phyloP scores from a whole-genome alignment of 2,329 filamentous ascomycete species.

The Exutisphaerella laricina region DNA sequence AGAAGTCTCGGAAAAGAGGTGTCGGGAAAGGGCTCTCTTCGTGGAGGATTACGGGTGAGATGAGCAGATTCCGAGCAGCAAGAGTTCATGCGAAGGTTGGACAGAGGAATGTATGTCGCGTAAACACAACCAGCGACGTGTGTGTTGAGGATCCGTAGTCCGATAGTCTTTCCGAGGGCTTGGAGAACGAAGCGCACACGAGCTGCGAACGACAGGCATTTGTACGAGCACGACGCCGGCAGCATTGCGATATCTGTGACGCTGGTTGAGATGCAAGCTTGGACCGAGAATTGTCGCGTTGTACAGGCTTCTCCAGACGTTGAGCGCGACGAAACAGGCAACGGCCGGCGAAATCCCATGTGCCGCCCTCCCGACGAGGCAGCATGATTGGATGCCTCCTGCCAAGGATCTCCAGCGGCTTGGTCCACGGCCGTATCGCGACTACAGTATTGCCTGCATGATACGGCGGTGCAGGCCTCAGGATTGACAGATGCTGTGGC shows the following conservation, averaged over 20 bases:
- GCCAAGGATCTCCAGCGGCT: conserved; percentile 6
- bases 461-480: conserved; percentile 2
- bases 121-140: conserved; percentile 3
- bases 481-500: conserved; percentile 6
- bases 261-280: conserved; percentile 14
- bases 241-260: conserved; percentile 4
- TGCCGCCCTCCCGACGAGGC: conserved; percentile 5
- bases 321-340: conserved; percentile 7
- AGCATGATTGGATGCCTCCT: conserved; percentile 10
- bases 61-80: not conserved
- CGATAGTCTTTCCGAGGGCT: not conserved
- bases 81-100: conserved; percentile 4
- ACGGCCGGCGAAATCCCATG: conserved; percentile 1
- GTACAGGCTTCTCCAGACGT: conserved; percentile 9
- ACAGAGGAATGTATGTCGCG: conserved; percentile 3
- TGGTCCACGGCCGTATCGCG: conserved; percentile 7
- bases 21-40: not conserved
- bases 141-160: not conserved
- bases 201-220: conserved; percentile 11
- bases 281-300: conserved; percentile 4
- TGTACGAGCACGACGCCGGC: conserved; percentile 8
- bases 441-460: conserved; percentile 8
- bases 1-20: not conserved
- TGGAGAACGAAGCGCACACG: not conserved
- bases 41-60: not conserved